Conservation (phyloP, 345 rosid species). For the Ceriops tagal region DNA sequence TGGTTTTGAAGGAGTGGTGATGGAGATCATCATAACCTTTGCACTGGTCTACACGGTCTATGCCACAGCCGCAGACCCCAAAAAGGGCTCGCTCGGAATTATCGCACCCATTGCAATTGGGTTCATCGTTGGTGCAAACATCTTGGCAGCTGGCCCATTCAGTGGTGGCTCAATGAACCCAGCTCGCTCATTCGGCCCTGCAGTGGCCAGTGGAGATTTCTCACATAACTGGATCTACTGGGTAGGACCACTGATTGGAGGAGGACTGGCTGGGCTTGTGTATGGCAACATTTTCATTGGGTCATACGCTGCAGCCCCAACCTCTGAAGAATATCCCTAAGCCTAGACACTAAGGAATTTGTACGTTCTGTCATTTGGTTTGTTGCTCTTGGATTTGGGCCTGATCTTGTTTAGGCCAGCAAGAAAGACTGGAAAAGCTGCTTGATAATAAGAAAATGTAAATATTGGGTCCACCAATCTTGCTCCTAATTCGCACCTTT, state of each 20-base stretch:
- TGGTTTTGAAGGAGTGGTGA: conserved; percentile 51
- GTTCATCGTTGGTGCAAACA: conserved; percentile 89
- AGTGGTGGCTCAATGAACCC: conserved; percentile 97
- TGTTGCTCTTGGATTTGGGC: too few species aligned
- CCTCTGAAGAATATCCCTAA: conserved; percentile 19
- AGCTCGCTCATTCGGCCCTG: conserved; percentile 87
- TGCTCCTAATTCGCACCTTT: too few species aligned
- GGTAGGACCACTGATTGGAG: conserved; percentile 80
- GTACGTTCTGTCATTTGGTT: too few species aligned
- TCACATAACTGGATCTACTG: conserved; percentile 73
- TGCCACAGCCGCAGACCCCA: conserved; percentile 84
- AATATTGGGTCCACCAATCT: too few species aligned
- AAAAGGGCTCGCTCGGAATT: conserved; percentile 65
- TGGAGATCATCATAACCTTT: conserved; percentile 79
- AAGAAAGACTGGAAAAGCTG: too few species aligned
- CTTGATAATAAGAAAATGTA: too few species aligned
- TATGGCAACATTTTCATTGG: conserved; percentile 73
- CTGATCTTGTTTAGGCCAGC: too few species aligned
- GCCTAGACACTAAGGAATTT: too few species aligned
- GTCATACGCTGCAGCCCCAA: conserved; percentile 43
- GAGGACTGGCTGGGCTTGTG: conserved; percentile 74
- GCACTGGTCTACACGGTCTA: conserved; percentile 81
- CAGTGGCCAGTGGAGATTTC: conserved; percentile 72
- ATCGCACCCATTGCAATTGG: conserved; percentile 87
- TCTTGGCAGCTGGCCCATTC: conserved; percentile 89